Conservation (phyloP, 176 grass and related monocot genomes). For the Triticum timopheevii region DNA sequence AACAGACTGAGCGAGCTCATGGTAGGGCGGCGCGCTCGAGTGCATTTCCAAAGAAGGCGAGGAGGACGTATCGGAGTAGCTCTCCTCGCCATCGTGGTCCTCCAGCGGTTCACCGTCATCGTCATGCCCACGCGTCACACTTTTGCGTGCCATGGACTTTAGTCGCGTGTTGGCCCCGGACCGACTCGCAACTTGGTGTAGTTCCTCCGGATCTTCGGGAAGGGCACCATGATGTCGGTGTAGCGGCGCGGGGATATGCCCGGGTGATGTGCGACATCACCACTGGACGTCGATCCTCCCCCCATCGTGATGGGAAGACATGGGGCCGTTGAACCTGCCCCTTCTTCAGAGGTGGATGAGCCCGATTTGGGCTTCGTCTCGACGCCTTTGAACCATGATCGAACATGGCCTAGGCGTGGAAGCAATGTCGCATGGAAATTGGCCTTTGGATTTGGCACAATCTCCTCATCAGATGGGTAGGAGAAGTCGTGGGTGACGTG, state of each 20-base stretch:
- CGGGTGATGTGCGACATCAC: background rate
- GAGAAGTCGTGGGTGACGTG: background rate
- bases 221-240: background rate
- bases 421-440: background rate
- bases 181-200: background rate
- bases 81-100: background rate
- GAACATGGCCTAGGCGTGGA: background rate
- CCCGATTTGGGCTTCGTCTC: background rate
- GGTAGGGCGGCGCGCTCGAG: no score
- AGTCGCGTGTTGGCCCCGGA: background rate
- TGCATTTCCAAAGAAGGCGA: background rate
- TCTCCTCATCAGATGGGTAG: background rate
- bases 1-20: background rate
- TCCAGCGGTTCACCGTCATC: fast-evolving
- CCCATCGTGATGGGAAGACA: background rate
- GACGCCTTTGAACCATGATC: background rate
- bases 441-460: no score
- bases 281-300: fast-evolving
- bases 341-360: background rate
- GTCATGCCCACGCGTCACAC: background rate
- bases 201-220: no score
- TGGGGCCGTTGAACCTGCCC: background rate
- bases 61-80: background rate
- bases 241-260: background rate
- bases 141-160: background rate